These are phyloP conservation scores for Pisolithus thermaeus DNA, from an alignment of 1,284 basidiomycete genomes.

Conservation along the genomic window DNA sequence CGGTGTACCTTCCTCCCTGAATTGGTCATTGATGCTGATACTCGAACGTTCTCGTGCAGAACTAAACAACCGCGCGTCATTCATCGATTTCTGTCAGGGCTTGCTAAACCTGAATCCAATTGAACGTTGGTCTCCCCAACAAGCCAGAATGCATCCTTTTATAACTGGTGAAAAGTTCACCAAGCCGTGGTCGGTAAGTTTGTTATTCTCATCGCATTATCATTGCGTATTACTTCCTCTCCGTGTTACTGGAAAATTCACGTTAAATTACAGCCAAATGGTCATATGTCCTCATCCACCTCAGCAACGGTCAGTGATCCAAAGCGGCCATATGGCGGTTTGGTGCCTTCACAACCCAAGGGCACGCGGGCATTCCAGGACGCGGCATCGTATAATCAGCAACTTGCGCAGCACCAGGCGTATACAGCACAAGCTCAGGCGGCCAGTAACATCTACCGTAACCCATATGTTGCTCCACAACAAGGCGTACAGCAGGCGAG, in stretches of 20 bases:
- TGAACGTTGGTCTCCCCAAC: slow-evolving; percentile 95
- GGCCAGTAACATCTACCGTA: slow-evolving; percentile 60
- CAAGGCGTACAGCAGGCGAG: slow-evolving; percentile 29
- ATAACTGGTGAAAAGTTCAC: slow-evolving; percentile 96
- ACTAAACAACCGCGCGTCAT: slow-evolving; percentile 88
- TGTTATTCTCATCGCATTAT: slow-evolving; percentile 3
- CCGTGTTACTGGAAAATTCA: slow-evolving; percentile 10
- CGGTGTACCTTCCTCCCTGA: neutral
- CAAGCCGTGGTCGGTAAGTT: slow-evolving; percentile 79
- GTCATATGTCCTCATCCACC: slow-evolving; percentile 34
- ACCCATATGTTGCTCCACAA: slow-evolving; percentile 62
- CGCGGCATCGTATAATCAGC: slow-evolving; percentile 92
- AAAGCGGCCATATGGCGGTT: slow-evolving; percentile 92
- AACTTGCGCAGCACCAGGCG: slow-evolving; percentile 89
- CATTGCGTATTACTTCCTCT: neutral
- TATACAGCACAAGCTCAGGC: slow-evolving; percentile 82
- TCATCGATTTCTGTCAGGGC: slow-evolving; percentile 97
- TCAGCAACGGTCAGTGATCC: slow-evolving; percentile 45
- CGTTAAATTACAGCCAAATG: slow-evolving; percentile 41
- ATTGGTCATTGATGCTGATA: slow-evolving; percentile 1
- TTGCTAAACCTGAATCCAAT: slow-evolving; percentile 92
- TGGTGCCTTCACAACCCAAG: slow-evolving; percentile 76
- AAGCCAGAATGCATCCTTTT: slow-evolving; percentile 94
- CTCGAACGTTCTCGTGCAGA: slow-evolving; percentile 43
- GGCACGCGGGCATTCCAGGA: slow-evolving; percentile 85